Conservation (phyloP, 805 yeast genomes). For the Spathaspora sp. region DNA sequence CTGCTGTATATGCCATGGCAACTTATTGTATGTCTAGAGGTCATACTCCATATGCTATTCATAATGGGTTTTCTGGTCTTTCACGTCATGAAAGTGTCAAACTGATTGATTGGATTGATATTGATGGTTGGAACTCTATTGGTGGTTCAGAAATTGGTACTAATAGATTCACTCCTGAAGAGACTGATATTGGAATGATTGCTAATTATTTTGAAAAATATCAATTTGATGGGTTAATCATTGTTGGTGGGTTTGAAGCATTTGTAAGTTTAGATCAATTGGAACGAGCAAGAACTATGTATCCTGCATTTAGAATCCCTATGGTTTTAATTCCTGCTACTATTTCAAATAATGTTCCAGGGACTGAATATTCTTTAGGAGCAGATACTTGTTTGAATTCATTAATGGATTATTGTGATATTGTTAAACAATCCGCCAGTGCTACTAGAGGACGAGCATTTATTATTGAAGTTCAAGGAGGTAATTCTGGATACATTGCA, state of each 20-base stretch:
- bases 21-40: slow-evolving; percentile 86
- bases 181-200: slow-evolving; percentile 78
- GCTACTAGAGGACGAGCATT: slow-evolving; percentile 92
- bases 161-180: slow-evolving; percentile 79
- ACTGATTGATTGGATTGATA: slow-evolving; percentile 76
- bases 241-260: slow-evolving; percentile 98
- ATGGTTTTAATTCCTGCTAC: slow-evolving; percentile 94
- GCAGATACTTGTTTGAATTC: slow-evolving; percentile 93
- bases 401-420: slow-evolving; percentile 89
- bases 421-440: slow-evolving; percentile 90
- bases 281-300: slow-evolving; percentile 67
- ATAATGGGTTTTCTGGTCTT: slow-evolving; percentile 91
- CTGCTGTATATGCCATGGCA: slow-evolving; percentile 89
- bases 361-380: slow-evolving; percentile 94
- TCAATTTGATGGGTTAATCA: slow-evolving; percentile 80
- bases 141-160: slow-evolving; percentile 99
- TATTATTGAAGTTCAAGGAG: slow-evolving; percentile 98
- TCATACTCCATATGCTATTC: slow-evolving; percentile 84
- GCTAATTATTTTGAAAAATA: slow-evolving; percentile 92
- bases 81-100: slow-evolving; percentile 83
- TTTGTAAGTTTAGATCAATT: slow-evolving; percentile 79
- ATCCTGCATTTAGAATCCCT: slow-evolving; percentile 93
- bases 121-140: slow-evolving; percentile 79
- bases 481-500: slow-evolving; percentile 92
- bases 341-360: slow-evolving; percentile 97